These are phyloP conservation scores for Fimicolochytrium jonesii DNA, from an alignment of 192 early-diverging fungal genomes.

Conservation along the genomic window DNA sequence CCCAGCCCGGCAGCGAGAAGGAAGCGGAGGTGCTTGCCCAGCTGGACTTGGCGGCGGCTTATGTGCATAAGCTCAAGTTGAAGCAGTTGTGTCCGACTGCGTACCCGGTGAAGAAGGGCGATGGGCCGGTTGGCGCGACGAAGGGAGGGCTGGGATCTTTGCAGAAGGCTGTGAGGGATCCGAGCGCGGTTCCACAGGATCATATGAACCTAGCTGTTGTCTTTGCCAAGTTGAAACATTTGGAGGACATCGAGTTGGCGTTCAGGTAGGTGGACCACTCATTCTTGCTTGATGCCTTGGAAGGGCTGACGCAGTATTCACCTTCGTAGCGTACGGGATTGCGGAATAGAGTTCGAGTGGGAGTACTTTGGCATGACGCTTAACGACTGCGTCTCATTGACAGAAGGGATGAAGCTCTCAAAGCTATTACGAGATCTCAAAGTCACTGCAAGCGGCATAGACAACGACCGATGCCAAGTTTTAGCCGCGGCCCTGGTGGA, in stretches of 20 bases:
- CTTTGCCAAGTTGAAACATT: conserved; percentile 25
- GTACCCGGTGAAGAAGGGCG: background rate
- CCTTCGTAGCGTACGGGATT: conserved; percentile 35
- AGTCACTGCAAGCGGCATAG: conserved; percentile 37
- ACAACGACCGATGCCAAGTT: conserved; percentile 43
- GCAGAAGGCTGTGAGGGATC: too few species aligned
- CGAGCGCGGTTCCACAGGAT: conserved; percentile 33
- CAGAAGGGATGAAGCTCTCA: conserved; percentile 20
- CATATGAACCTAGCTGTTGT: conserved; percentile 42
- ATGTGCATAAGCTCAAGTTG: conserved; percentile 27
- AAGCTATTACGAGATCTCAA: conserved; percentile 19
- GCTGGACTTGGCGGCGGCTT: conserved; percentile 34
- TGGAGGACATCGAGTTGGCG: conserved; percentile 36
- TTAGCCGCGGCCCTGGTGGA: conserved; percentile 32
- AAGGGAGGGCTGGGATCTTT: background rate
- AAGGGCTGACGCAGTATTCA: too few species aligned
- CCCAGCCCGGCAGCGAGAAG: conserved; percentile 26
- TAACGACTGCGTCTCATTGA: conserved; percentile 32
- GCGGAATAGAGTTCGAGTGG: conserved; percentile 50
- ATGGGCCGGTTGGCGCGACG: background rate
- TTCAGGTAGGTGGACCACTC: conserved; percentile 40
- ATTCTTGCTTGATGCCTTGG: too few species aligned
- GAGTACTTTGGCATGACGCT: conserved; percentile 51
- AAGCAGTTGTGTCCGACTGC: conserved; percentile 36
- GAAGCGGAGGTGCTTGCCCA: conserved; percentile 24